Evolutionary conservation across 352 stramenopile species (phyloP), one percentile per base, ranked within the genome.

Genomic region (Pythium dissotocum): DNA sequence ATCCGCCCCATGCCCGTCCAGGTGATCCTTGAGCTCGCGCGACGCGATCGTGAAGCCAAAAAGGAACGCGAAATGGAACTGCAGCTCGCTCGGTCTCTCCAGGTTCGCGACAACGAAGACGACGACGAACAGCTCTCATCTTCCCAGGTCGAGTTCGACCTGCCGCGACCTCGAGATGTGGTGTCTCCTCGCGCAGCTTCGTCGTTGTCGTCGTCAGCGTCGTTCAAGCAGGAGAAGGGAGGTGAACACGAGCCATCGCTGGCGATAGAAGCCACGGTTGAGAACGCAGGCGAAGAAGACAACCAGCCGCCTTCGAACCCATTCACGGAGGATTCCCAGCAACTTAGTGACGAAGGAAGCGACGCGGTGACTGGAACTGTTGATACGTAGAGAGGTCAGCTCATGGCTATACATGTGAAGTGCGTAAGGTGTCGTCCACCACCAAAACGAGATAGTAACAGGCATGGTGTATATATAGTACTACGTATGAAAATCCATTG

Each of bases 21-120:
- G 10, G 82, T 93, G 2, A 81, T 90, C 38, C 28, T 78, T 16
- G 85, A 93, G 38, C 71, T 93, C 33, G 80, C 80, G 51, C 81
- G 85, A 14, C 82, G 83, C 0, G 70, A 85, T 30, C 67, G 71
- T 48, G 72, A 85, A 28, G 71, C 63, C 18, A 61, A 54, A 32
- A 46, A 30, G 33, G 2, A 70, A 28, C 66, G 76, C n/a, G 72
- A 74, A 32, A 63, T 88, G 12, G 74, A 76, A 4, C 51, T 52
- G 16, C 76, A 89, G 48, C 53, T 91, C 13, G 77, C 79, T 48
- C 70, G 83, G 7, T 79, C 79, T 2, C 72, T 80, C 12, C 49
- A 74, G 28, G 18, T 57, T 0, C 58, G 49, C 9, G 49, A 56
- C 49, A 14, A 68, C 9, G 24, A 48, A 58, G 26, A 55, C 24